Conservation (phyloP, 371 early-diverging fungal species). For the Apophysomyces variabilis region DNA sequence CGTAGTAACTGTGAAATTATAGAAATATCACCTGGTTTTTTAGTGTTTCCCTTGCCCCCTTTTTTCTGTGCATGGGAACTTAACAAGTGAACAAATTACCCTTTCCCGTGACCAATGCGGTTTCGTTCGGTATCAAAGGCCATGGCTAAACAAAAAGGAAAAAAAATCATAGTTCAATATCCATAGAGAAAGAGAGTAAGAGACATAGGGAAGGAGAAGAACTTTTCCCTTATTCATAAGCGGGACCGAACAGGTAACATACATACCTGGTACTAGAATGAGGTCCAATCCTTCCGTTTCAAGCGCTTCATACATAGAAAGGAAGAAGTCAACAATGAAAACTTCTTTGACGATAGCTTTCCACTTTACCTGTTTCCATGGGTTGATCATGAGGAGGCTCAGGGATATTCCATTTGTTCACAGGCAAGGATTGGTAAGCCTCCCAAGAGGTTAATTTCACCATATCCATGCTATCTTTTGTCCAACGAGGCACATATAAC, state of each 20-base stretch:
- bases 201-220: too few species aligned
- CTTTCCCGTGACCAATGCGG: slow-evolving; percentile 76
- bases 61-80: too few species aligned
- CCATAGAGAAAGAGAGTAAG: too few species aligned
- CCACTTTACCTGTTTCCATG: slow-evolving; percentile 56
- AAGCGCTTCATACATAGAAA: slow-evolving; percentile 37
- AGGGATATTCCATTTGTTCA: slow-evolving; percentile 72
- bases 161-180: neutral
- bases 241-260: neutral
- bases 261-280: slow-evolving; percentile 67
- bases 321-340: neutral
- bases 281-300: slow-evolving; percentile 63
- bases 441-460: slow-evolving; percentile 63
- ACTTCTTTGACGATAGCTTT: too few species aligned
- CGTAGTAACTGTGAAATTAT: slow-evolving; percentile 37
- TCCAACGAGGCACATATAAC: slow-evolving; percentile 72
- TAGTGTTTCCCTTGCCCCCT: too few species aligned
- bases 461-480: slow-evolving; percentile 71
- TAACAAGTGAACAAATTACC: slow-evolving; percentile 36
- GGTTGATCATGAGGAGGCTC: slow-evolving; percentile 60
- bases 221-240: too few species aligned
- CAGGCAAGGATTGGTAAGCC: slow-evolving; percentile 62
- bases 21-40: neutral
- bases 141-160: slow-evolving; percentile 19
- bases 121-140: slow-evolving; percentile 68